Evolutionary conservation across 2,329 filamentous ascomycete genomes (phyloP).

Genomic region (Colletotrichum incanum): DNA sequence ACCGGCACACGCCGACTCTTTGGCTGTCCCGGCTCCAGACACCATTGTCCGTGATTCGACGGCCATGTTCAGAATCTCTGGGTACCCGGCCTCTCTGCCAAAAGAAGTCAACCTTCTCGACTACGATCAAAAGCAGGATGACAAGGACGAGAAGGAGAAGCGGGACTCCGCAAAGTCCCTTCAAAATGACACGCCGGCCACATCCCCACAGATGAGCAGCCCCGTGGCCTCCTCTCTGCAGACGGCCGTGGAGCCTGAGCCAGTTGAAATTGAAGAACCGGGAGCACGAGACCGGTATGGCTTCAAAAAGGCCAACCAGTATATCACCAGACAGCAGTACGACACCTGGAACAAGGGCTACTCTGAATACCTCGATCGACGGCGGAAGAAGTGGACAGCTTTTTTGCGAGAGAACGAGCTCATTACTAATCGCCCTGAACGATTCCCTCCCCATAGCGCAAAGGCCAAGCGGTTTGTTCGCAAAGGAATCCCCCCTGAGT

Average conservation of each 20-base stretch:
- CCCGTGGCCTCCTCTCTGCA: conserved; percentile 29
- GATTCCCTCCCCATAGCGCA: conserved; percentile 84
- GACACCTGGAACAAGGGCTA: conserved; percentile 87
- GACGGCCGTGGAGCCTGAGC: conserved; percentile 48
- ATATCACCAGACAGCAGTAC: conserved; percentile 83
- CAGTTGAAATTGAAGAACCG: conserved; percentile 62
- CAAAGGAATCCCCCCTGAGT: conserved; percentile 94
- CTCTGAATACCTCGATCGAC: conserved; percentile 79
- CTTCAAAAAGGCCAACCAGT: conserved; percentile 89
- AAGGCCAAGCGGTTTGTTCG: conserved; percentile 93
- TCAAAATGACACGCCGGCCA: conserved; percentile 48
- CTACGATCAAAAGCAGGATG: conserved; percentile 45
- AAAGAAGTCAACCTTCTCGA: conserved; percentile 43
- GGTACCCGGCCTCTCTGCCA: conserved; percentile 58
- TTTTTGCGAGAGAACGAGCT: conserved; percentile 84
- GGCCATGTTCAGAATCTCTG: conserved; percentile 56
- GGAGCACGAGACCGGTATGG: conserved; percentile 84
- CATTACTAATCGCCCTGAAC: conserved; percentile 78
- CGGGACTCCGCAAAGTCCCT: conserved; percentile 67
- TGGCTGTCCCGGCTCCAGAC: conserved; percentile 41
- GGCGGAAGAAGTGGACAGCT: conserved; percentile 85
- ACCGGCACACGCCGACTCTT: conserved; percentile 47
- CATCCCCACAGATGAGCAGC: conserved; percentile 41
- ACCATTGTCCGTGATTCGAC: conserved; percentile 53
- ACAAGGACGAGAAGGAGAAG: conserved; percentile 50